Conservation (phyloP, 2,329 filamentous ascomycete species). For the Aspergillus terreus region DNA sequence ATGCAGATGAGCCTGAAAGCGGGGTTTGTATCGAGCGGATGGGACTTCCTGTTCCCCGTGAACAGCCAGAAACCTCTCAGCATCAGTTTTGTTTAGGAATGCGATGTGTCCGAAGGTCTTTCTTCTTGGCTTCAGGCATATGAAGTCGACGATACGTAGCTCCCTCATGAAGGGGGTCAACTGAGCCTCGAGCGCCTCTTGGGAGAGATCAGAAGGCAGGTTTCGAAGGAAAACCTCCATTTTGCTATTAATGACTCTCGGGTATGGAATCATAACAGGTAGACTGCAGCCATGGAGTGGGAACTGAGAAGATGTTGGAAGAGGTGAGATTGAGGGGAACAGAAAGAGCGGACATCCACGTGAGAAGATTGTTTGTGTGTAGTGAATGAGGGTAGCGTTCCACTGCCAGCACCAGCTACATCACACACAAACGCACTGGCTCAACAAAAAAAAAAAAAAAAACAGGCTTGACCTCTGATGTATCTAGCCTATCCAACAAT, state of each 20-base stretch:
- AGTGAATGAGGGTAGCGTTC: no score
- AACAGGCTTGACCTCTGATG: background rate
- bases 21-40: constrained; percentile 3
- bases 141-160: constrained; percentile 40
- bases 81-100: constrained; percentile 40
- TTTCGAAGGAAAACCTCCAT: constrained; percentile 48
- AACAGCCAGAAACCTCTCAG: constrained; percentile 39
- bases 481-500: background rate
- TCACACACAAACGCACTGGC: no score
- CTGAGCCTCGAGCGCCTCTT: constrained; percentile 39
- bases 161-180: constrained; percentile 36
- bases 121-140: constrained; percentile 41
- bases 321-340: no score
- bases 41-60: constrained; percentile 20
- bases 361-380: no score
- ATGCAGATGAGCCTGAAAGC: constrained; percentile 10
- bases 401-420: no score
- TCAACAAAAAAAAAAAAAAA: background rate
- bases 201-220: constrained; percentile 40
- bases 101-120: constrained; percentile 46
- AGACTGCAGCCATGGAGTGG: no score
- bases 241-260: background rate
- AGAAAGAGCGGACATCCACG: no score
- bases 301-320: no score
- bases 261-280: no score